Evolutionary conservation across 257 asterid species (phyloP).

Genomic region (Plantago ovata): DNA sequence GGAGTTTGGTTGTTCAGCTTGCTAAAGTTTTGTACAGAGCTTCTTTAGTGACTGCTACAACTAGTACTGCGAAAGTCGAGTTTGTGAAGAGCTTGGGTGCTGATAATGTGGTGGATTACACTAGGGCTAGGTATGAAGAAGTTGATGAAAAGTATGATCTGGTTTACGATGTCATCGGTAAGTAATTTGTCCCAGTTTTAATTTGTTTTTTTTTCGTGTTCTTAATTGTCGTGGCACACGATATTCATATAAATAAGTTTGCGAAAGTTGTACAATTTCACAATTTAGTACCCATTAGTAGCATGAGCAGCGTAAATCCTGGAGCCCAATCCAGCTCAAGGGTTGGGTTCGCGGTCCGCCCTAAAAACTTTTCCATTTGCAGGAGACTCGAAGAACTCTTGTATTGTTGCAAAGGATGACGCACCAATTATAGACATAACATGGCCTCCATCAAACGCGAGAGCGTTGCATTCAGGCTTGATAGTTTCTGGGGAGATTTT

Average conservation of each 20-base stretch:
- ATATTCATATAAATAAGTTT: no score
- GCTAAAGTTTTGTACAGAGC: slow-evolving; percentile 48
- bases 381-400: slow-evolving; percentile 59
- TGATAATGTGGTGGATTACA: slow-evolving; percentile 61
- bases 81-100: slow-evolving; percentile 61
- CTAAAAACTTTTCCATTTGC: slow-evolving; percentile 1
- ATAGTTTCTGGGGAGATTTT: slow-evolving; percentile 58
- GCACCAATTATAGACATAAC: slow-evolving; percentile 55
- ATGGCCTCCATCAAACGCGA: slow-evolving; percentile 68
- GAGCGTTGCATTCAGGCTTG: slow-evolving; percentile 45
- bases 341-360: no score
- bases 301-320: no score
- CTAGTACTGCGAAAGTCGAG: slow-evolving; percentile 51
- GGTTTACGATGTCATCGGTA: slow-evolving; percentile 60
- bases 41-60: slow-evolving; percentile 46
- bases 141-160: slow-evolving; percentile 58
- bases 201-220: no score
- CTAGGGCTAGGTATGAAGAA: slow-evolving; percentile 32
- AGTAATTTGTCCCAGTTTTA: no score
- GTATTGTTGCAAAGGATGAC: slow-evolving; percentile 47
- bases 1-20: slow-evolving; percentile 47
- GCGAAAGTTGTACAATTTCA: no score
- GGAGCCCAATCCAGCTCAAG: no score
- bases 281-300: no score
- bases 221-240: no score